These are phyloP conservation scores for Tolypocladium ophioglossoides DNA, from an alignment of 2,329 filamentous ascomycete genomes.

Conservation along the genomic window DNA sequence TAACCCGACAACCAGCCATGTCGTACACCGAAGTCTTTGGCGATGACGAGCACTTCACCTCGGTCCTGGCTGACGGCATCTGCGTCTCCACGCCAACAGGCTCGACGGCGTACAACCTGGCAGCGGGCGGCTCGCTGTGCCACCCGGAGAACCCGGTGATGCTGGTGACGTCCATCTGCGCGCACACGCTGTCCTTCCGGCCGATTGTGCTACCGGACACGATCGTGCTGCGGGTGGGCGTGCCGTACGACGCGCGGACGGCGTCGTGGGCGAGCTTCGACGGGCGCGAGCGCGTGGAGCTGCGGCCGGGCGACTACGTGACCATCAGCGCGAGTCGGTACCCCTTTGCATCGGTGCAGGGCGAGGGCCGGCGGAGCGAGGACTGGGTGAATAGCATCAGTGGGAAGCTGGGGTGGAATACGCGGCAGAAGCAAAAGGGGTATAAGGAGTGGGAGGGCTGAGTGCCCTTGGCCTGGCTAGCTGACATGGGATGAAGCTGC, in stretches of 20 bases:
- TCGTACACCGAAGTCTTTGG: conserved; percentile 86
- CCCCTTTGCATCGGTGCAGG: conserved; percentile 69
- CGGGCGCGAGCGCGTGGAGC: conserved; percentile 76
- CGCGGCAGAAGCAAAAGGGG: conserved; percentile 63
- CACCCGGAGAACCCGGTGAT: conserved; percentile 97
- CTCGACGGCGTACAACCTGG: conserved; percentile 90
- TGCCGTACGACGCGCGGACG: conserved; percentile 87
- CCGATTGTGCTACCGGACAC: conserved; percentile 97
- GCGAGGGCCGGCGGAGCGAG: conserved; percentile 56
- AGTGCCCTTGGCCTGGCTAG: neutral
- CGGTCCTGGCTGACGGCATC: conserved; percentile 83
- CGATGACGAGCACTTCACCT: conserved; percentile 92
- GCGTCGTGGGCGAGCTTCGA: conserved; percentile 98
- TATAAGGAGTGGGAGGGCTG: conserved; percentile 35
- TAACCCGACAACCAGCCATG: conserved; percentile 51
- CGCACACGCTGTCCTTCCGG: conserved; percentile 88
- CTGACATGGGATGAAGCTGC: neutral
- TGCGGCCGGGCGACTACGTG: conserved; percentile 70
- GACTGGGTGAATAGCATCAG: conserved; percentile 79
- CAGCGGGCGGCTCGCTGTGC: conserved; percentile 87
- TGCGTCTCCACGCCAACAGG: conserved; percentile 92
- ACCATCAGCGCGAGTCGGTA: conserved; percentile 73
- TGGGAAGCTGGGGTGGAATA: conserved; percentile 73
- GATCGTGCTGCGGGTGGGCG: conserved; percentile 82
- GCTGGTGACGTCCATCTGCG: conserved; percentile 86